These are phyloP conservation scores for Erysiphe pulchra DNA, from an alignment of 2,329 filamentous ascomycete species.

Conservation along the genomic window DNA sequence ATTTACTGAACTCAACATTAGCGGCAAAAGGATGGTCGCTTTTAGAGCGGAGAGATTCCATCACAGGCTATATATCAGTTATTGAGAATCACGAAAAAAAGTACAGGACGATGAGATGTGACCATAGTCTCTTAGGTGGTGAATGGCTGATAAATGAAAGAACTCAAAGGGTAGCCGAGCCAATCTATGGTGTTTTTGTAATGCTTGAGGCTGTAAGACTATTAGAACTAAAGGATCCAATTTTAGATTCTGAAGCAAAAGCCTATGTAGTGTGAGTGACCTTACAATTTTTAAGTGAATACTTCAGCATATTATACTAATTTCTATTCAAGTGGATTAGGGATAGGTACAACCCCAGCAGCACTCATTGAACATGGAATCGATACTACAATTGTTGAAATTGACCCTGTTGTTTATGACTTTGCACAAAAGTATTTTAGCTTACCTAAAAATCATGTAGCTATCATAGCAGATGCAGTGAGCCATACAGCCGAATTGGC, in stretches of 20 bases:
- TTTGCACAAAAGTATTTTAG: constrained; percentile 67
- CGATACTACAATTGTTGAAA: constrained; percentile 79
- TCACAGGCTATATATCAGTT: constrained; percentile 82
- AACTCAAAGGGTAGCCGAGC: constrained; percentile 58
- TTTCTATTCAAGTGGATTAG: constrained; percentile 38
- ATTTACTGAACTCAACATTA: constrained; percentile 39
- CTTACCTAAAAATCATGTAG: constrained; percentile 49
- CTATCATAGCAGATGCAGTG: constrained; percentile 63
- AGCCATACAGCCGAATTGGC: constrained; percentile 29
- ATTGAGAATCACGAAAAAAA: constrained; percentile 45
- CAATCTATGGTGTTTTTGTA: constrained; percentile 87
- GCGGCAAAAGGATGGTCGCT: constrained; percentile 42
- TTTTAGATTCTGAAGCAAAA: constrained; percentile 38
- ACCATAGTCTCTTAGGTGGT: constrained; percentile 80
- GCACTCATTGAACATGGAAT: constrained; percentile 73
- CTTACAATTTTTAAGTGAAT: background rate
- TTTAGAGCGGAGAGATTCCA: constrained; percentile 58
- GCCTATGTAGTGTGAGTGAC: constrained; percentile 58
- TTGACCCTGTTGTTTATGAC: constrained; percentile 70
- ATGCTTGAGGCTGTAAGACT: constrained; percentile 83
- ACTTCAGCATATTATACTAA: background rate
- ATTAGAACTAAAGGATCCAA: constrained; percentile 30
- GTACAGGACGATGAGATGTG: constrained; percentile 69
- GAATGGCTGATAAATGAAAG: constrained; percentile 45
- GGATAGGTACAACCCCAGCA: constrained; percentile 74